phyloP scores from a whole-genome alignment of 805 yeast species.

The Cyberlindnera saturnus region DNA sequence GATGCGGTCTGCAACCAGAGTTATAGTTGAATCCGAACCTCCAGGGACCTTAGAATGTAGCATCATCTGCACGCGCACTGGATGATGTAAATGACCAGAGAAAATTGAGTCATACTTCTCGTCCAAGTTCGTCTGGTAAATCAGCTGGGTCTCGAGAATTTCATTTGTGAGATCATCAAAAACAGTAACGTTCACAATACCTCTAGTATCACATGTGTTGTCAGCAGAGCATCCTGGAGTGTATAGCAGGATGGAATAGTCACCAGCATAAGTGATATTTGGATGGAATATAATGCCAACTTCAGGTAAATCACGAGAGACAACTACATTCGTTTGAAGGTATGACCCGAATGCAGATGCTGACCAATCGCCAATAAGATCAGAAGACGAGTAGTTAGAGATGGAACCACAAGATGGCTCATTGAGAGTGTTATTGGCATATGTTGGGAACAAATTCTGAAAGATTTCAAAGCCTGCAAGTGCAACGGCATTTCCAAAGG shows the following conservation, averaged over 20 bases:
- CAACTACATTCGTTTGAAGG: slow-evolving; percentile 26
- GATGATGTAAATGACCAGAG: slow-evolving; percentile 56
- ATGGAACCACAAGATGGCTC: slow-evolving; percentile 48
- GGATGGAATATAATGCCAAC: slow-evolving; percentile 53
- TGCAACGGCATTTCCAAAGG: slow-evolving; percentile 66
- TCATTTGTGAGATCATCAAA: slow-evolving; percentile 33
- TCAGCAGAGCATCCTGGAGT: slow-evolving; percentile 86
- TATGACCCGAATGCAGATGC: slow-evolving; percentile 28
- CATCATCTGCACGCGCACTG: slow-evolving; percentile 39
- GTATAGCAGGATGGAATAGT: slow-evolving; percentile 62
- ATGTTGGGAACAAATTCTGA: slow-evolving; percentile 48
- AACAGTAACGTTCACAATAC: slow-evolving; percentile 72
- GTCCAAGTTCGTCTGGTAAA: slow-evolving; percentile 77
- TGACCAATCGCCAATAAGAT: slow-evolving; percentile 25
- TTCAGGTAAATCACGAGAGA: slow-evolving; percentile 27
- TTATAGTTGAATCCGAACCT: slow-evolving; percentile 25
- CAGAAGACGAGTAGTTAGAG: slow-evolving; percentile 23
- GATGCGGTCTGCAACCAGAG: slow-evolving; percentile 69
- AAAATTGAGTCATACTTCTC: slow-evolving; percentile 77
- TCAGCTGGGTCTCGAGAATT: slow-evolving; percentile 34
- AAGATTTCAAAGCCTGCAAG: slow-evolving; percentile 69
- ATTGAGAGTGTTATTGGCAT: slow-evolving; percentile 71
- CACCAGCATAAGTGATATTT: slow-evolving; percentile 65
- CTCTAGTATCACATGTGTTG: slow-evolving; percentile 62
- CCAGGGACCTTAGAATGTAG: slow-evolving; percentile 27